Evolutionary conservation across 169 alveolate species (phyloP).

Genomic region (Cryptosporidium viatorum): DNA sequence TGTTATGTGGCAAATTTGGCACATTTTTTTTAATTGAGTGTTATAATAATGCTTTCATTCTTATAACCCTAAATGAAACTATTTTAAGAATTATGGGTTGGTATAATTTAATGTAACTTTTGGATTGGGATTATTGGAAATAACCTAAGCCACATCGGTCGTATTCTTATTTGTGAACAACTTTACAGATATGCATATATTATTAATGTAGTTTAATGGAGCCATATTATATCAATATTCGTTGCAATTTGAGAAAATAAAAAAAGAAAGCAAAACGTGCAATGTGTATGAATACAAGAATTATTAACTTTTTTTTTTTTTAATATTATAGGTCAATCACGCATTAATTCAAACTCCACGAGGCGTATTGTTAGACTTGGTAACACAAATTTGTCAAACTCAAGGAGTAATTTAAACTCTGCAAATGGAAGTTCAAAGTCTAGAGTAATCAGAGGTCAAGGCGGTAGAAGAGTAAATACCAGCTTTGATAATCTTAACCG

Average conservation of each 20-base stretch:
- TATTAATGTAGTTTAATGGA: neutral
- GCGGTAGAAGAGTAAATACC: constrained; percentile 55
- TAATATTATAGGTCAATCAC: constrained; percentile 32
- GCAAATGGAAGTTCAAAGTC: neutral
- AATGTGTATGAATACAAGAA: neutral
- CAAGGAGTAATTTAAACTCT: neutral
- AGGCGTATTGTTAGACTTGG: constrained; percentile 10
- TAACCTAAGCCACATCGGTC: neutral
- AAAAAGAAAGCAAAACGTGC: neutral
- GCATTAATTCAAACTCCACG: neutral
- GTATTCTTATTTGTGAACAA: neutral
- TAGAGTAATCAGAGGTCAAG: constrained; percentile 10
- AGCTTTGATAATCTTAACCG: constrained; percentile 1
- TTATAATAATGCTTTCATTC: neutral
- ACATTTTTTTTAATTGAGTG: neutral
- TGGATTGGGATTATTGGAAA: neutral
- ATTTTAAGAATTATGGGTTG: neutral
- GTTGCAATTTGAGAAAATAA: neutral
- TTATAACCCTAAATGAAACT: no score
- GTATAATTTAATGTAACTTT: no score
- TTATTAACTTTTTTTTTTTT: constrained; percentile 17
- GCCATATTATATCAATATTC: constrained; percentile 6
- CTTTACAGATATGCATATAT: neutral
- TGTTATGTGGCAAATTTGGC: neutral
- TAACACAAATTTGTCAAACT: constrained; percentile 4